Percentiles rank a stretch among this genome's conserved stretches.
Evolutionary conservation across 1,139 yeast species (phyloP).

Genomic region (Hansenula lynferdii): DNA sequence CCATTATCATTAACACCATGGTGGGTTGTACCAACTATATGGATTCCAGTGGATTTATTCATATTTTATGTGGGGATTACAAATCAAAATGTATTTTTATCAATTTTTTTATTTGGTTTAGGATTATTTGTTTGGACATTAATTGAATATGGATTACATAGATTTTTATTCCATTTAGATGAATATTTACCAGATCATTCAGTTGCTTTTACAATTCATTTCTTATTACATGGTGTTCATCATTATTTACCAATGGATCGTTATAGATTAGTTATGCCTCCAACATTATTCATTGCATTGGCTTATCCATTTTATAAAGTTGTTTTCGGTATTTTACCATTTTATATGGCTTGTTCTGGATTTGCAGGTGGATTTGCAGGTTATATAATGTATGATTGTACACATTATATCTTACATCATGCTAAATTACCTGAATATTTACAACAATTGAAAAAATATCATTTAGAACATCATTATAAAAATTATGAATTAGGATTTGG

Average conservation of each 20-base stretch:
- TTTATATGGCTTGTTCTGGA: conserved; percentile 55
- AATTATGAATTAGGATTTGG: conserved; percentile 96
- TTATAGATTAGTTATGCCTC: conserved; percentile 92
- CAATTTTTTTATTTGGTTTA: conserved; percentile 38
- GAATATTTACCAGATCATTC: conserved; percentile 78
- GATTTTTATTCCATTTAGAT: conserved; percentile 92
- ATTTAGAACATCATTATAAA: conserved; percentile 95
- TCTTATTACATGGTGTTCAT: conserved; percentile 91
- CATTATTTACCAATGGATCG: conserved; percentile 98
- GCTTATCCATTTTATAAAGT: conserved; percentile 56
- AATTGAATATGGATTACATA: conserved; percentile 80
- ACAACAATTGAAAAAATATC: conserved; percentile 80
- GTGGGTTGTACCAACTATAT: conserved; percentile 80
- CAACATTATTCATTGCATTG: conserved; percentile 62
- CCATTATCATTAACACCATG: conserved; percentile 68
- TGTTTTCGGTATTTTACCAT: conserved; percentile 56
- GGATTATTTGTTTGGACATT: conserved; percentile 93
- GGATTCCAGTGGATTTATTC: conserved; percentile 79
- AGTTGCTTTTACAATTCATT: conserved; percentile 72
- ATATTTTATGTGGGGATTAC: conserved; percentile 36
- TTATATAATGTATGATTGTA: conserved; percentile 82
- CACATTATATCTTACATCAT: conserved; percentile 90
- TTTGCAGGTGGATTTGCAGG: conserved; percentile 97
- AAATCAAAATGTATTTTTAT: conserved; percentile 28
- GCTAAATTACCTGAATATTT: conserved; percentile 68